Conservation (phyloP, 2,329 filamentous ascomycete genomes). For the Trichocomaceae sp. region DNA sequence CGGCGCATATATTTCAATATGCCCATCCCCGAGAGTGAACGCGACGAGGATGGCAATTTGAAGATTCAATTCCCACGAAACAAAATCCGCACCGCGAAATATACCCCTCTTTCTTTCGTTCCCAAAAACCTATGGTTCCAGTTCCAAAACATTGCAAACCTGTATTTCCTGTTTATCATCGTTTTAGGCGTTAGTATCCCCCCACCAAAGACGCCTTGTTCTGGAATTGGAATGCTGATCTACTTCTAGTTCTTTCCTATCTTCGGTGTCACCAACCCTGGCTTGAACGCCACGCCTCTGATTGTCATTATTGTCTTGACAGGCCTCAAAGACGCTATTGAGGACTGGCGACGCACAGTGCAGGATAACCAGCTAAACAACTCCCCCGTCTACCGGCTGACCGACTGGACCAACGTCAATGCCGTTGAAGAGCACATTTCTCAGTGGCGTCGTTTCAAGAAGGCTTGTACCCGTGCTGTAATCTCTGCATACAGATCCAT, state of each 20-base stretch:
- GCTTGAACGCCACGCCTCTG: constrained; percentile 79
- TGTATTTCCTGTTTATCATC: constrained; percentile 95
- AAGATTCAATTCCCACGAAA: constrained; percentile 69
- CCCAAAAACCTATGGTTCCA: constrained; percentile 97
- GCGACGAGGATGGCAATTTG: constrained; percentile 76
- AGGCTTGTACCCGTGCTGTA: constrained; percentile 63
- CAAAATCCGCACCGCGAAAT: constrained; percentile 97
- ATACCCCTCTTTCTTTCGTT: constrained; percentile 88
- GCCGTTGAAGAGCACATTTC: constrained; percentile 80
- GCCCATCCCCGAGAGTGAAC: constrained; percentile 64
- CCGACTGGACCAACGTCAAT: constrained; percentile 90
- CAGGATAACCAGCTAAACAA: constrained; percentile 95
- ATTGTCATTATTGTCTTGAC: constrained; percentile 89
- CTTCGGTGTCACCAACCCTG: constrained; percentile 86
- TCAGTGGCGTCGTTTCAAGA: constrained; percentile 82
- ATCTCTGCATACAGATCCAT: constrained; percentile 51
- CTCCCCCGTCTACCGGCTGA: constrained; percentile 81
- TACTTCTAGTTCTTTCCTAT: constrained; percentile 77
- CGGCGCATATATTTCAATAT: constrained; percentile 78
- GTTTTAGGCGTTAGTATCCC: constrained; percentile 76
- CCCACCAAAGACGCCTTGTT: background rate
- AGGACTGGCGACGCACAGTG: constrained; percentile 86
- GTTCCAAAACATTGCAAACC: constrained; percentile 97
- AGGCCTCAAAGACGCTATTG: constrained; percentile 87
- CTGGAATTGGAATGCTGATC: constrained; percentile 15